Evolutionary conservation across 805 yeast genomes (phyloP).

Genomic region (Metschnikowia picachoensis): DNA sequence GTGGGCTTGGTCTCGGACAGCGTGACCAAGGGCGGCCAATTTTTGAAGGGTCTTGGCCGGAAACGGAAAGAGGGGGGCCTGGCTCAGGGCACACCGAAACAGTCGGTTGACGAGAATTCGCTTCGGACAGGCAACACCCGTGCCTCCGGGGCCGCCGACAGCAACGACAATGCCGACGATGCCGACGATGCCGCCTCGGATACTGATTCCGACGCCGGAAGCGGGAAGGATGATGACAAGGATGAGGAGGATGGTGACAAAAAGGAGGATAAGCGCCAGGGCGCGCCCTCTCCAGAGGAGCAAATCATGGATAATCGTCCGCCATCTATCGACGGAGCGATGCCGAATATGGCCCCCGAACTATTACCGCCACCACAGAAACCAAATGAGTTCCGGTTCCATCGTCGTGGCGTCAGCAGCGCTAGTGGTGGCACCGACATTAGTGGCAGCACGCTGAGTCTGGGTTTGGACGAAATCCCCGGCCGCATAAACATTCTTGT

Average conservation of each 20-base stretch:
- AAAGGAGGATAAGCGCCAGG: conserved; percentile 9
- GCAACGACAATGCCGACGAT: background rate
- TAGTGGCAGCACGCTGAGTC: conserved; percentile 34
- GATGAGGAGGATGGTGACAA: conserved; percentile 7
- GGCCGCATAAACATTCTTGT: conserved; percentile 54
- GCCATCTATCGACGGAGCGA: conserved; percentile 19
- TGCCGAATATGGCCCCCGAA: conserved; percentile 32
- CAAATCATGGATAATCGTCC: conserved; percentile 14
- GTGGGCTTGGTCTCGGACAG: conserved; percentile 46
- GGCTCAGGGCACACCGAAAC: background rate
- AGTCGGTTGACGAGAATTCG: conserved; percentile 3
- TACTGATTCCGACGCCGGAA: conserved; percentile 5
- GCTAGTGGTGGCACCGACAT: conserved; percentile 29
- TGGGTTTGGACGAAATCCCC: conserved; percentile 40
- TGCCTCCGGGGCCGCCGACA: conserved; percentile 7
- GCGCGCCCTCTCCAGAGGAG: conserved; percentile 16
- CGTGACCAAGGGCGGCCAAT: conserved; percentile 44
- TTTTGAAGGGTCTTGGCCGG: conserved; percentile 31
- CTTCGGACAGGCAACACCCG: conserved; percentile 1
- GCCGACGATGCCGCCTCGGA: background rate
- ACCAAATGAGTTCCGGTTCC: conserved; percentile 23
- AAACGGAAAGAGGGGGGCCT: conserved; percentile 15
- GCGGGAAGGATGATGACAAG: conserved; percentile 12
- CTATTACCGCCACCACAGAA: conserved; percentile 38
- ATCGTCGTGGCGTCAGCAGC: conserved; percentile 21